Conservation (phyloP, 2,329 filamentous ascomycete genomes). For the Trichoderma simmonsii region DNA sequence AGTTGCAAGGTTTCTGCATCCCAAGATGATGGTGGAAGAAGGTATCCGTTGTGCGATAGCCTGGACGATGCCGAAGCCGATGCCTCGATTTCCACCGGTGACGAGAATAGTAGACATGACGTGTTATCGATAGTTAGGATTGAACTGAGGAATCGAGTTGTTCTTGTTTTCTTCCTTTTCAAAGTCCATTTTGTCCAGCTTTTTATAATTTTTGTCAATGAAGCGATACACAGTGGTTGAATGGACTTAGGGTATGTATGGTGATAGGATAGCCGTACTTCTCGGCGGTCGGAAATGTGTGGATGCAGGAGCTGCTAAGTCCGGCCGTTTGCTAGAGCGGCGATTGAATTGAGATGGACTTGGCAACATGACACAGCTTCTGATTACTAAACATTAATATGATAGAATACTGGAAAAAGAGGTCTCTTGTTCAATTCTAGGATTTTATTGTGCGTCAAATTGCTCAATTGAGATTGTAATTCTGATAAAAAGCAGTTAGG, state of each 20-base stretch:
- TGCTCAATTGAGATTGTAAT: background rate
- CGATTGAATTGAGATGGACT: background rate
- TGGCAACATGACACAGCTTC: background rate
- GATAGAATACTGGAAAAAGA: background rate
- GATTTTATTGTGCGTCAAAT: background rate
- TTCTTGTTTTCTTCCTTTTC: background rate
- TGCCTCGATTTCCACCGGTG: slow-evolving; percentile 28
- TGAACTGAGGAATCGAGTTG: background rate
- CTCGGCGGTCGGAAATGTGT: background rate
- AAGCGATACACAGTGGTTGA: background rate
- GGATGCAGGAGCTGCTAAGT: slow-evolving; percentile 1
- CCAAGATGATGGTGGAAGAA: slow-evolving; percentile 28
- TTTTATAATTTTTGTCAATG: background rate
- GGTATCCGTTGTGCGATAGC: slow-evolving; percentile 25
- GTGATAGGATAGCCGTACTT: background rate
- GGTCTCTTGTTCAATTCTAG: background rate
- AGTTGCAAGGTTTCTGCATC: background rate
- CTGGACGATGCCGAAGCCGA: slow-evolving; percentile 32
- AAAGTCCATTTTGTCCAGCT: background rate
- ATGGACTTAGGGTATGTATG: background rate
- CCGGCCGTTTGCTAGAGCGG: background rate
- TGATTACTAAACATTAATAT: background rate
- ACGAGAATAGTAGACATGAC: slow-evolving; percentile 11
- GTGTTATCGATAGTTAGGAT: background rate
- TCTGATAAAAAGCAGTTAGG: background rate